Evolutionary conservation across 306 rosid species (phyloP), one percentile per base, ranked within the genome.

Genomic region (Lithocarpus polystachyus): DNA sequence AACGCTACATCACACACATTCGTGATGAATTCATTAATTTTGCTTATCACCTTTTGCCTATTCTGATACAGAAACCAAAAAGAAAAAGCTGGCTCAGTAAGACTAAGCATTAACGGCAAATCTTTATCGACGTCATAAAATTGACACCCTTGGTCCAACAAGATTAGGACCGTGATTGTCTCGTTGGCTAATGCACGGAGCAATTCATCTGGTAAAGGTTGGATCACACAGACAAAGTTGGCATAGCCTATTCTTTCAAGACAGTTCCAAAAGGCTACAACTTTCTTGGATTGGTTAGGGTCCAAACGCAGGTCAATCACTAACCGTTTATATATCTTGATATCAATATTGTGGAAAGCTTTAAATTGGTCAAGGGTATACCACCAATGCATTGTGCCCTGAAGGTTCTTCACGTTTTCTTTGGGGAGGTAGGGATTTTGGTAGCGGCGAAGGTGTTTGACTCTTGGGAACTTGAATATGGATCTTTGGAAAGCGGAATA

Each of bases 241-340:
- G 6, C 14, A 33, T 7, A n/a, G 17, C 37, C 23, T 13, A 1
- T 9, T 37, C 12, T 45, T 29, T 80, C 83, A 4, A 80, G 62
- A 51, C 53, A 68, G 56, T 24, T 28, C 84, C 80, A 80, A 1
- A 80, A 75, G 19, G 64, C 80, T 31, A 71, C 24, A n/a, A 68
- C 26, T n/a, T 13, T 3, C 75, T 68, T 75, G 54, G 62, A 56
- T 24, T 4, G 40, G 23, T 15, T n/a, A 5, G 51, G 71, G 28
- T 69, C 71, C 2, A 81, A 68, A n/a, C 71, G 54, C 43, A 56
- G 17, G 18, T 31, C 28, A 14, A 56, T 4, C 6, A 53, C 6
- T 10, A 81, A 28, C 10, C 72, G 76, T 56, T 3, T 59, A 5
- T 56, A 81, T 48, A 48, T 31, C n/a, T 13, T 68, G 31, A 56